These are phyloP conservation scores for Xylaria sp. DNA, from an alignment of 2,329 filamentous ascomycete species.

Conservation along the genomic window DNA sequence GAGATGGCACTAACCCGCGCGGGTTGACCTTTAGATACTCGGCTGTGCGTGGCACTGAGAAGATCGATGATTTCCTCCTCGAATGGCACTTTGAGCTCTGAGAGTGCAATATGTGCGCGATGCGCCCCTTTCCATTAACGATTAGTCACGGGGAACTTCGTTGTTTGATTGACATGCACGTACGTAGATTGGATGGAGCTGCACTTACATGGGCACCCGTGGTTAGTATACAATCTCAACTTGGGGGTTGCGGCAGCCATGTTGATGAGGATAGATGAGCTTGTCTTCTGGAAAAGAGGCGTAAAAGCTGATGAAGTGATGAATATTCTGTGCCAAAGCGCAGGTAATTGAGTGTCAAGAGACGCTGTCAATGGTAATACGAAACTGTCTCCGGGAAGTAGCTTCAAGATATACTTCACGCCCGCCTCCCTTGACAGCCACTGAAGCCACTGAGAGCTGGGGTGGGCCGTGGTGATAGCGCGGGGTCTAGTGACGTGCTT, in stretches of 20 bases:
- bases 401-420: not conserved
- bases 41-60: slow-evolving; percentile 66
- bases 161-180: not conserved
- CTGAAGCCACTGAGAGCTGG: not conserved
- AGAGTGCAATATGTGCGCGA: slow-evolving; percentile 73
- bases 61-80: slow-evolving; percentile 78
- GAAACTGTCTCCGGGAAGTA: too few species aligned
- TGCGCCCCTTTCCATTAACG: slow-evolving; percentile 60
- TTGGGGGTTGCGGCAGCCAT: slow-evolving; percentile 35
- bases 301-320: not conserved
- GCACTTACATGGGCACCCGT: slow-evolving; percentile 38
- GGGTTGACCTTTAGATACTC: slow-evolving; percentile 82
- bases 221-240: slow-evolving; percentile 40
- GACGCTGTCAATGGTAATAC: not conserved
- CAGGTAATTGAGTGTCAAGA: not conserved
- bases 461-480: slow-evolving; percentile 1
- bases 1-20: slow-evolving; percentile 74
- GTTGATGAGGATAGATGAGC: not conserved
- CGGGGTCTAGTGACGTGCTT: slow-evolving; percentile 22
- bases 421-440: not conserved
- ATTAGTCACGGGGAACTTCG: slow-evolving; percentile 9
- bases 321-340: not conserved
- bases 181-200: not conserved
- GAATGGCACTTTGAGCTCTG: slow-evolving; percentile 68
- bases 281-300: not conserved